Base-by-base conservation (phyloP, 192 early-diverging fungal genomes). In the Coemansia sp. region DNA sequence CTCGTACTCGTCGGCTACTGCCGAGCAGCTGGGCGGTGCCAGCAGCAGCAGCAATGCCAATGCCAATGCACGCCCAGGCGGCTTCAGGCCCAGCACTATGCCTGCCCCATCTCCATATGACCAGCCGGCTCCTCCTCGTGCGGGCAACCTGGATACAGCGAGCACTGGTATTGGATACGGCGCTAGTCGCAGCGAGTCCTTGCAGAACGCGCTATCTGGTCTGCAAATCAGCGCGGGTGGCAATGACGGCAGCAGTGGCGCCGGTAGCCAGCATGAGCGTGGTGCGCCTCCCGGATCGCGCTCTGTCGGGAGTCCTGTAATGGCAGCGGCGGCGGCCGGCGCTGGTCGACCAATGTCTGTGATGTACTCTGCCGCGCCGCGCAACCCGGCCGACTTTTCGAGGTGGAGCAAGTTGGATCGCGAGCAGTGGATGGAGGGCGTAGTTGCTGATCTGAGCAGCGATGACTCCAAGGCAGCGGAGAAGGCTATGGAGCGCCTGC, bases 121-220 rank as follows among this genome's bases (percentile, higher is more conserved):
- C 15, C 51, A 54, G 35, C 61, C 49, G n/a, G 25, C 47, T n/a
- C 46, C 47, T 60, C 29, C 67, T 20, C 27, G 53, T 43, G 31
- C 66, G 2, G 60, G 60, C 49, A 19, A 45, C 31, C 22, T 40
- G 1, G 65, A 83, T 35, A 32, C 54, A 19, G 74, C 74, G 0
- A 41, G 31, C 22, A 59, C 71, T 6, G 79, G 60, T n/a, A 75
- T 73, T 65, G 76, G 80, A 3, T 83, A 74, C 46, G 64, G 64
- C 35, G 70, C 73, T 20, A 60, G 60, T 7, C 62, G 82, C 38
- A 70, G 62, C 25, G 56, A 62, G 0, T 32, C 27, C 36, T n/a
- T 72, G 20, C 62, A 62, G 59, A 54, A 49, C 40, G 64, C 70
- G 9, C 53, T 65, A 53, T 27, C 45, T 40, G 62, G 67, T 17